Percentiles rank a stretch among this genome's conserved stretches.
These are phyloP conservation scores for Phylloporus rhodoxanthus DNA, from an alignment of 768 basidiomycete species.

Conservation along the genomic window DNA sequence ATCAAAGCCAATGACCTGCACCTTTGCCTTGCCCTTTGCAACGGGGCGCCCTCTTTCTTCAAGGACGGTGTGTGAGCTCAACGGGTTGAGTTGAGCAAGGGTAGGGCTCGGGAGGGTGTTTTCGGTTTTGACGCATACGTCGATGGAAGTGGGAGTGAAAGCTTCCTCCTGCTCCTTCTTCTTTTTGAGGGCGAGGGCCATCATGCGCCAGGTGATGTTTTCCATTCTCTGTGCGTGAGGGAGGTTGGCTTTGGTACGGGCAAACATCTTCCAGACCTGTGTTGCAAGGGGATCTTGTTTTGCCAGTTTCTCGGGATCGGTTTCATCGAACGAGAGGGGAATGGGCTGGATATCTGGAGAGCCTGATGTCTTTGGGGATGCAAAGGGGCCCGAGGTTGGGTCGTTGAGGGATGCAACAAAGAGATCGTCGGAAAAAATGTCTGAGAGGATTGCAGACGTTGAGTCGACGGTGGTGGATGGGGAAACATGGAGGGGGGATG, in stretches of 20 bases:
- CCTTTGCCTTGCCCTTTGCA: slow-evolving; percentile 75
- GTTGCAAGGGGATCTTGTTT: slow-evolving; percentile 89
- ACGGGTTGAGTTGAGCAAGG: background rate
- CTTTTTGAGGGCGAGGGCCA: slow-evolving; percentile 91
- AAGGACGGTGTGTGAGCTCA: slow-evolving; percentile 10
- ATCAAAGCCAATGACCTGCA: slow-evolving; percentile 79
- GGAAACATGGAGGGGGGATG: slow-evolving; percentile 34
- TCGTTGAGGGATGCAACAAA: slow-evolving; percentile 35
- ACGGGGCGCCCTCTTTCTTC: slow-evolving; percentile 67
- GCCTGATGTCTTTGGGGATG: slow-evolving; percentile 61
- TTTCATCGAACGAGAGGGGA: slow-evolving; percentile 37
- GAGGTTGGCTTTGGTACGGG: slow-evolving; percentile 79
- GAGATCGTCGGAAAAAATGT: slow-evolving; percentile 67
- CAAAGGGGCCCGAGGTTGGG: slow-evolving; percentile 46
- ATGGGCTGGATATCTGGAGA: slow-evolving; percentile 59
- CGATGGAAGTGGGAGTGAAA: background rate
- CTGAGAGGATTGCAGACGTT: slow-evolving; percentile 59
- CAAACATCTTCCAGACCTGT: slow-evolving; percentile 97
- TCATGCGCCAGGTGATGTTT: slow-evolving; percentile 97
- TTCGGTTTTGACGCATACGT: slow-evolving; percentile 22
- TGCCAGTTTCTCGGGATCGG: slow-evolving; percentile 60
- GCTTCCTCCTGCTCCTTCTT: slow-evolving; percentile 66
- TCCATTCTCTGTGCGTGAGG: slow-evolving; percentile 96
- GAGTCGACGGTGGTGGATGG: slow-evolving; percentile 44
- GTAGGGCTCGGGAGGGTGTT: slow-evolving; percentile 1